A percentile compares a stretch with the other conserved stretches of the same genome.
These are phyloP conservation scores for Camellia oleifera DNA, from an alignment of 179 eudicot species.

Conservation along the genomic window DNA sequence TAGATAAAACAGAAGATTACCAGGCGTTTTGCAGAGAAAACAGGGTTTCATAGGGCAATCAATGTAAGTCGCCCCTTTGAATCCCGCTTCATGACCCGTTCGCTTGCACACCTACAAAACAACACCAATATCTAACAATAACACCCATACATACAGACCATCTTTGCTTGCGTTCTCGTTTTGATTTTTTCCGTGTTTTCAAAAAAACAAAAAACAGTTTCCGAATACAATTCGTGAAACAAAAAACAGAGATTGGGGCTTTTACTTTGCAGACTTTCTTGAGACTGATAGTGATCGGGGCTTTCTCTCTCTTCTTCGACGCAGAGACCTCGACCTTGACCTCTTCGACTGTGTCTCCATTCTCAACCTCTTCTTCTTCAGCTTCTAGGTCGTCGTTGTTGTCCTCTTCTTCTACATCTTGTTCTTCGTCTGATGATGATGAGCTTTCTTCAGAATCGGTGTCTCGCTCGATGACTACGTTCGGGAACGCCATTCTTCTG, in stretches of 20 bases:
- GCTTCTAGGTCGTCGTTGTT: slow-evolving; percentile 23
- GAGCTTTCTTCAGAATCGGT: slow-evolving; percentile 61
- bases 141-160: no score
- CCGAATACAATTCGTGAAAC: neutral
- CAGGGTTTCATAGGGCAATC: slow-evolving; percentile 99
- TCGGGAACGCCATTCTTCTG: slow-evolving; percentile 46
- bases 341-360: slow-evolving; percentile 16
- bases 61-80: slow-evolving; percentile 89
- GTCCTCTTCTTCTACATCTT: slow-evolving; percentile 23
- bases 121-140: neutral
- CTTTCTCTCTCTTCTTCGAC: slow-evolving; percentile 34
- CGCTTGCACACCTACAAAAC: slow-evolving; percentile 70
- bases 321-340: slow-evolving; percentile 24
- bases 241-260: neutral
- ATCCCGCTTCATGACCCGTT: slow-evolving; percentile 95
- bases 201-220: neutral
- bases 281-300: slow-evolving; percentile 69
- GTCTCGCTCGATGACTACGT: slow-evolving; percentile 61
- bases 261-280: slow-evolving; percentile 78
- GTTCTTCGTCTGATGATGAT: slow-evolving; percentile 53
- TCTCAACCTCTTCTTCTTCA: slow-evolving; percentile 22
- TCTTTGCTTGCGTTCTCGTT: no score
- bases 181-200: neutral
- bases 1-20: slow-evolving; percentile 27
- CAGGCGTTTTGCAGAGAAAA: slow-evolving; percentile 95